Base-by-base conservation (phyloP, 2,329 filamentous ascomycete species). In the Ophiostoma himal-ulmi region DNA sequence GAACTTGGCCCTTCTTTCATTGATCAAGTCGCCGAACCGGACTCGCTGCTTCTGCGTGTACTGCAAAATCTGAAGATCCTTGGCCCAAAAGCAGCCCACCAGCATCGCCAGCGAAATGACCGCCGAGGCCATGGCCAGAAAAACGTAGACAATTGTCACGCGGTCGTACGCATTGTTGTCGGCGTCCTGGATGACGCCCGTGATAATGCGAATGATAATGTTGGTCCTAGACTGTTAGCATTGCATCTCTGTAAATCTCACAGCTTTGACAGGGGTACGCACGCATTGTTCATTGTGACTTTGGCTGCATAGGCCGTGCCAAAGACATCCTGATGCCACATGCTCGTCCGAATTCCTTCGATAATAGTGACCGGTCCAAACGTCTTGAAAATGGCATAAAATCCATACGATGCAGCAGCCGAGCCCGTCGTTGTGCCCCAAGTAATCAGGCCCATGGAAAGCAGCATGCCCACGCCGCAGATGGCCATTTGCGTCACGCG, bases 121-220 rank as follows among this genome's bases (percentile, higher is more conserved):
- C 22, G 52, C 52, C 37, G 64, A 44, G 0, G 64, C 64, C 20
- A 37, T 37, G 64, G 64, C 64, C 13, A 66, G 37, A 22, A 66
- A 22, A 7, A 37, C 64, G 64, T 66, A 66, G 17, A 66, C 64
- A 37, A 66, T 41, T 1, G 34, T n/a, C 30, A 66, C 64, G 10
- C 64, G 64, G 64, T 66, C 64, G 37, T 66, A 66, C 30, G 3
- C 17, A 22, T 66, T 37, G 64, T 66, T 7, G n/a, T 66, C 64
- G 36, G 20, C 30, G n/a, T 66, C 64, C 37, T 66, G 64, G 37
- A 66, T 66, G 64, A 66, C 64, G 37, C 64, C 64, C 30, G 64
- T 66, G n/a, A 66, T 66, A n/a, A 66, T 41, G 64, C 64, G 64
- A n/a, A 44, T 44, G 64, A 66, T 66, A 66, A 66, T 66, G 64